These are phyloP conservation scores for Aaosphaeria pasadenensis DNA, from an alignment of 2,329 filamentous ascomycete species.

Conservation along the genomic window DNA sequence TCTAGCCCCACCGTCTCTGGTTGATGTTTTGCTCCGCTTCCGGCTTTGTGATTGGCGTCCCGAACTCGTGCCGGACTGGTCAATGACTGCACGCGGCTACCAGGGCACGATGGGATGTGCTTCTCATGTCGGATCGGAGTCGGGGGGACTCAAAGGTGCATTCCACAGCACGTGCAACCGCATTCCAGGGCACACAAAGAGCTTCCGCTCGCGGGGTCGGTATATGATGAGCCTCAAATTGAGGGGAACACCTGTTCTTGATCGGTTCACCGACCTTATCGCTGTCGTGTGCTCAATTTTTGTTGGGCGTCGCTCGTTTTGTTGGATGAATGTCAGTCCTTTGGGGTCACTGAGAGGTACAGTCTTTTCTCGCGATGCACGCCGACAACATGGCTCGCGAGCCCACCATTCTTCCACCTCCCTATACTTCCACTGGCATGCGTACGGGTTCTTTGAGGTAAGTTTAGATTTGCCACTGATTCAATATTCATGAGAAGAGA, in stretches of 20 bases:
- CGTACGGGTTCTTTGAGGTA: conserved; percentile 5
- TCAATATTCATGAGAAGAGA: background rate
- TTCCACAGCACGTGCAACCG: too few species aligned
- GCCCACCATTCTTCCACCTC: conserved; percentile 19
- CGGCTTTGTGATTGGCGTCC: too few species aligned
- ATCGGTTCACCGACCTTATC: background rate
- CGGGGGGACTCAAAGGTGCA: too few species aligned
- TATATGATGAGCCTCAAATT: background rate
- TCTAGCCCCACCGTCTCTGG: too few species aligned
- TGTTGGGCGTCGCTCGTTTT: background rate
- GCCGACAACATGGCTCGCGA: conserved; percentile 1
- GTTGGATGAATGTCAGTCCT: background rate
- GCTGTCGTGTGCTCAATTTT: background rate
- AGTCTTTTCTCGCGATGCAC: background rate
- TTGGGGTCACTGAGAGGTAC: background rate
- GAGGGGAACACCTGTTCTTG: background rate
- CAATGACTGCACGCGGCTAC: too few species aligned
- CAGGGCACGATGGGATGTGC: too few species aligned
- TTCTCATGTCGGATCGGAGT: too few species aligned
- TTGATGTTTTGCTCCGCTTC: too few species aligned
- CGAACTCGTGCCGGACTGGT: too few species aligned
- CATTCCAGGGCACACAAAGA: too few species aligned
- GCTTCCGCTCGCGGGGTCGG: too few species aligned
- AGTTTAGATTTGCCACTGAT: background rate
- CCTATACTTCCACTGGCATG: conserved; percentile 23